Conservation (phyloP, 148 eudicot genomes). For the Fallopia convolvulus region DNA sequence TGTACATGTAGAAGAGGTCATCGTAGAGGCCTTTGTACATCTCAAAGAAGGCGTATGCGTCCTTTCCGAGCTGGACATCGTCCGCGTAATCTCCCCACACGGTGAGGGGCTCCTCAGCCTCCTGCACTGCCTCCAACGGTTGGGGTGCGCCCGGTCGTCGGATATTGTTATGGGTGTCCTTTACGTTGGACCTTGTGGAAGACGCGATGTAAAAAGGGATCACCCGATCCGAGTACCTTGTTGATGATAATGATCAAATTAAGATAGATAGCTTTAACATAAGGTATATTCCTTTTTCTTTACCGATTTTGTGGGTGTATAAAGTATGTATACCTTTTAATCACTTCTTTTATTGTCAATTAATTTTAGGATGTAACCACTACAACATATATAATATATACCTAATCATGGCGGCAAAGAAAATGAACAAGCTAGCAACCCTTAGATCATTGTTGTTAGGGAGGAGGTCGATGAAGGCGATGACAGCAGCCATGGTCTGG, state of each 20-base stretch:
- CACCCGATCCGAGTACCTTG: slow-evolving; percentile 8
- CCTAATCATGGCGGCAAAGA: slow-evolving; percentile 6
- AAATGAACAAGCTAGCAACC: slow-evolving; percentile 9
- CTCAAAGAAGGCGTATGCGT: neutral
- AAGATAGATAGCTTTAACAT: neutral
- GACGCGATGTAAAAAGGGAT: slow-evolving; percentile 6
- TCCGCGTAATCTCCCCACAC: neutral
- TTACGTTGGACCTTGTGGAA: neutral
- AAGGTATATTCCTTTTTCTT: too few species aligned
- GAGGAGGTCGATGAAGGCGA: neutral
- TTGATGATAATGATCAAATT: neutral
- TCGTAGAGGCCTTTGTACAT: slow-evolving; percentile 1
- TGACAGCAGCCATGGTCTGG: neutral
- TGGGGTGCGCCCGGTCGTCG: neutral
- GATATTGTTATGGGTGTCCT: neutral
- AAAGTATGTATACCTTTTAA: too few species aligned
- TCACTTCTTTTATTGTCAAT: too few species aligned
- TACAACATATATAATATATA: neutral
- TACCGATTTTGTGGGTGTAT: too few species aligned
- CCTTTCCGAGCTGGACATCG: neutral
- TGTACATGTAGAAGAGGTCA: slow-evolving; percentile 3
- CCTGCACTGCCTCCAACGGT: neutral
- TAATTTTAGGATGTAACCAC: too few species aligned
- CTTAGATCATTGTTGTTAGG: neutral
- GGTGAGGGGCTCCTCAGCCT: neutral